These are phyloP conservation scores for Globisporangium perplexum DNA, from an alignment of 352 stramenopile genomes.

Conservation along the genomic window DNA sequence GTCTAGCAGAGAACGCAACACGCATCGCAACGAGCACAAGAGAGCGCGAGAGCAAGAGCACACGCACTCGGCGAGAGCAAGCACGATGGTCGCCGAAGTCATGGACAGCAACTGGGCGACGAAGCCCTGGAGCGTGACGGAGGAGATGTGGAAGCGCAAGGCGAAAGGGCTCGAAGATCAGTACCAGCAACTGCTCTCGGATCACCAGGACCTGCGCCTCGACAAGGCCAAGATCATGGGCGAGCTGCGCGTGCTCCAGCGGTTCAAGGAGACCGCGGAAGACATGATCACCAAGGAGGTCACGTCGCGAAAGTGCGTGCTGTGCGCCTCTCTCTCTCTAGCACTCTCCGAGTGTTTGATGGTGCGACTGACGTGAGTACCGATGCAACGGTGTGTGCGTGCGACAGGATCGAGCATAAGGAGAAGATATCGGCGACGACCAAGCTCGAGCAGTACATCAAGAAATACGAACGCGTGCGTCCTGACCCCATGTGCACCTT, in stretches of 20 bases:
- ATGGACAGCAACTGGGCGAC: slow-evolving; percentile 41
- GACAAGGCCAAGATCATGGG: slow-evolving; percentile 64
- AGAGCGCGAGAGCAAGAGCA: background rate
- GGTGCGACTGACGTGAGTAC: background rate
- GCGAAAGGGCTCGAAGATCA: slow-evolving; percentile 61
- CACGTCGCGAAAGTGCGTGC: slow-evolving; percentile 41
- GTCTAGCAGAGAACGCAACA: no score
- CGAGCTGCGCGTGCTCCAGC: slow-evolving; percentile 59
- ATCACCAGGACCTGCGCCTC: slow-evolving; percentile 64
- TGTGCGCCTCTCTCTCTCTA: background rate
- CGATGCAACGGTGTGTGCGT: background rate
- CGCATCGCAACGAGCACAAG: no score
- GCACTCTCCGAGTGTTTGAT: background rate
- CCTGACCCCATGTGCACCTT: background rate
- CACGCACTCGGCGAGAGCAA: background rate
- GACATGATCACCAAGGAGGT: slow-evolving; percentile 56
- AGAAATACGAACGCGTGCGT: slow-evolving; percentile 67
- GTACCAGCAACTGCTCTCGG: slow-evolving; percentile 56
- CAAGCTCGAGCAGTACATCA: slow-evolving; percentile 75
- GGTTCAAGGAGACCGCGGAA: slow-evolving; percentile 68
- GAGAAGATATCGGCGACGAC: slow-evolving; percentile 56
- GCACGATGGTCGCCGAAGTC: slow-evolving; percentile 29
- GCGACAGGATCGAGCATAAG: slow-evolving; percentile 48
- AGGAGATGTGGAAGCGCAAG: slow-evolving; percentile 78
- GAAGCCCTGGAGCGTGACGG: slow-evolving; percentile 67